phyloP scores from a whole-genome alignment of 441 rosid genomes.

The Dalechampia spathulata region DNA sequence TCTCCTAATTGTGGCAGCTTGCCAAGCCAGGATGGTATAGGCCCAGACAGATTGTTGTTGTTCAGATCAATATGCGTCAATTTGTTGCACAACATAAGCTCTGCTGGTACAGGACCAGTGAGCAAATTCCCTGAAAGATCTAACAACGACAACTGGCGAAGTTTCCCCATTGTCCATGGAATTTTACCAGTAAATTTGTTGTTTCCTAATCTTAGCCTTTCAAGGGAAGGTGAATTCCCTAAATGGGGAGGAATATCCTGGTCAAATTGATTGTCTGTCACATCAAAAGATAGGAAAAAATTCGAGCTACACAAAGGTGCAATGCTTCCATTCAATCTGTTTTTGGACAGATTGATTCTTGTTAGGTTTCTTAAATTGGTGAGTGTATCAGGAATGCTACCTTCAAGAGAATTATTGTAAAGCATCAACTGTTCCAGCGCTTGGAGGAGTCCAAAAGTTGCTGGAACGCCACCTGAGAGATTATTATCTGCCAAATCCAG shows the following conservation, averaged over 20 bases:
- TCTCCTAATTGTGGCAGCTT: constrained; percentile 52
- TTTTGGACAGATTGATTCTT: constrained; percentile 60
- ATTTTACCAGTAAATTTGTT: constrained; percentile 56
- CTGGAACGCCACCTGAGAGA: constrained; percentile 58
- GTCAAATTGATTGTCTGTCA: constrained; percentile 57
- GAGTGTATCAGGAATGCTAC: constrained; percentile 55
- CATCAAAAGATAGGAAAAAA: constrained; percentile 70
- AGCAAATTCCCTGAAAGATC: constrained; percentile 70
- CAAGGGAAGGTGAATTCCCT: constrained; percentile 64
- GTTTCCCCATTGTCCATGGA: constrained; percentile 70
- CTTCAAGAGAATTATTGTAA: constrained; percentile 77
- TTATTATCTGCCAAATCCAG: constrained; percentile 79
- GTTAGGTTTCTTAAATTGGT: constrained; percentile 53
- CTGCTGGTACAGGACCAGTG: constrained; percentile 47
- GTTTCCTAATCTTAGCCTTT: constrained; percentile 68
- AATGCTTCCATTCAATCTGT: constrained; percentile 60
- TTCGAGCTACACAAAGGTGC: constrained; percentile 51
- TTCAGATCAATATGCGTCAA: constrained; percentile 70
- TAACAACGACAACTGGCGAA: constrained; percentile 45
- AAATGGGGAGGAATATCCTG: constrained; percentile 52
- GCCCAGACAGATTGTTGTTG: constrained; percentile 60
- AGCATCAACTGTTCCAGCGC: constrained; percentile 67
- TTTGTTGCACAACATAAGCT: constrained; percentile 61
- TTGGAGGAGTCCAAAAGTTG: constrained; percentile 39
- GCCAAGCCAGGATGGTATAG: constrained; percentile 65